Evolutionary conservation across 495 filamentous ascomycete species (phyloP).

Genomic region (Xylaria curta): DNA sequence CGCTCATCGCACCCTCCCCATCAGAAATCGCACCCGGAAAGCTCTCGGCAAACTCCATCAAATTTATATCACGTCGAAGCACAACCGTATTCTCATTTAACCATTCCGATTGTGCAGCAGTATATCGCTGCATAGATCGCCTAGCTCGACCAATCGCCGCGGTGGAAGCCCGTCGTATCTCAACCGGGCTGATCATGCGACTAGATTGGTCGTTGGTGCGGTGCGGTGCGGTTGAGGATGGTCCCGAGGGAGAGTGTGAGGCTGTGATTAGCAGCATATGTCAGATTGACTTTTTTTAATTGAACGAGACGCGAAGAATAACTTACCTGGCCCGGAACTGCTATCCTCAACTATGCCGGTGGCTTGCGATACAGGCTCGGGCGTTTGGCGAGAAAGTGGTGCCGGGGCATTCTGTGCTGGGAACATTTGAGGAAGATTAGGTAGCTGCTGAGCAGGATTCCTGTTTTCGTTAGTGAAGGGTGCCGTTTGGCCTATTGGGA

Average conservation of each 20-base stretch:
- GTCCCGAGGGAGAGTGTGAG: conserved; percentile 1
- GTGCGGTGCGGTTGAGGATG: conserved; percentile 14
- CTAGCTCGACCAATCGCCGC: conserved; percentile 15
- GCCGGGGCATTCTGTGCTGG: not conserved
- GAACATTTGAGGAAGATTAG: conserved; percentile 19
- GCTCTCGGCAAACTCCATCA: conserved; percentile 29
- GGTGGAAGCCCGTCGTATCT: conserved; percentile 23
- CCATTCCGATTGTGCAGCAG: conserved; percentile 30
- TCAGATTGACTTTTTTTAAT: conserved; percentile 14
- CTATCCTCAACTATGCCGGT: not conserved
- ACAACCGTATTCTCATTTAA: conserved; percentile 12
- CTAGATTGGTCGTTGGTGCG: conserved; percentile 9
- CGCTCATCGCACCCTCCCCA: conserved; percentile 42
- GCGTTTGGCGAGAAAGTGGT: conserved; percentile 10
- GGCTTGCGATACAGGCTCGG: not conserved
- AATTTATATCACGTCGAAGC: conserved; percentile 20
- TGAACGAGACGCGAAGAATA: not conserved
- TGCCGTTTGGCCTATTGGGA: conserved; percentile 13
- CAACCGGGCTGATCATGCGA: conserved; percentile 19
- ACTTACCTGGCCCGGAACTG: conserved; percentile 11
- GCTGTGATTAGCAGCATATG: not conserved
- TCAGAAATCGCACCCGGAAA: conserved; percentile 20
- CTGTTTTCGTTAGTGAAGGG: conserved; percentile 20
- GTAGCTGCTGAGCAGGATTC: conserved; percentile 11
- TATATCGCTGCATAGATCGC: conserved; percentile 10